Evolutionary conservation across 2,329 filamentous ascomycete species (phyloP).

Genomic region (Fusarium nisikadoi): DNA sequence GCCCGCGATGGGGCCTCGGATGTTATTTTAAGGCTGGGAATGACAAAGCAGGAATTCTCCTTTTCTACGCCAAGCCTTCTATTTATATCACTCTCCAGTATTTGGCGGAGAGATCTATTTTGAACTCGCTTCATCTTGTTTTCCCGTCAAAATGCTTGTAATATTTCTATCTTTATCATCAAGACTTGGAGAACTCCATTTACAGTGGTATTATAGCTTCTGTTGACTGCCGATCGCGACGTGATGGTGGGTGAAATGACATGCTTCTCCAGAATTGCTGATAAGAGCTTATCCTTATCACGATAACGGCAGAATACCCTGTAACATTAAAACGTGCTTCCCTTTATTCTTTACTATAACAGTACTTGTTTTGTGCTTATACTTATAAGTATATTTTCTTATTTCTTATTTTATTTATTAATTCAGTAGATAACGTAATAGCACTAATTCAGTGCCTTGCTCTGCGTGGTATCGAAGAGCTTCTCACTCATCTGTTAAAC

Average conservation of each 20-base stretch:
- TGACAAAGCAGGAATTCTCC: constrained; percentile 4
- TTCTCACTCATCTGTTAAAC: no score
- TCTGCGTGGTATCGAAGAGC: no score
- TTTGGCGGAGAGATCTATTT: not conserved
- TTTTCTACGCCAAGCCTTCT: constrained; percentile 1
- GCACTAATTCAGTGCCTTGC: no score
- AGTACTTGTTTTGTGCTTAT: no score
- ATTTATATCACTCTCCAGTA: not conserved
- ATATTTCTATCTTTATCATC: not conserved
- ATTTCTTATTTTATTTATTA: no score
- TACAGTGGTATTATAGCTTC: not conserved
- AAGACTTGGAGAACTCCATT: accelerated
- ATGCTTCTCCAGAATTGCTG: not conserved
- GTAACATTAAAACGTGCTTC: accelerated
- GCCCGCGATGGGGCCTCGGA: not conserved
- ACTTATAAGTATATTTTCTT: no score
- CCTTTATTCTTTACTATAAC: not conserved
- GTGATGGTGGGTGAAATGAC: not conserved
- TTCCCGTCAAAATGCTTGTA: not conserved
- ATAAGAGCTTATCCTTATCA: not conserved
- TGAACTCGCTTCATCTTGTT: not conserved
- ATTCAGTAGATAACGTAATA: no score
- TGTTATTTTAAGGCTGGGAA: constrained; percentile 11
- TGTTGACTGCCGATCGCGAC: not conserved
- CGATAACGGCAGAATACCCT: not conserved